Conservation (phyloP, 139 green algal genomes). For the Penium margaritaceum region DNA sequence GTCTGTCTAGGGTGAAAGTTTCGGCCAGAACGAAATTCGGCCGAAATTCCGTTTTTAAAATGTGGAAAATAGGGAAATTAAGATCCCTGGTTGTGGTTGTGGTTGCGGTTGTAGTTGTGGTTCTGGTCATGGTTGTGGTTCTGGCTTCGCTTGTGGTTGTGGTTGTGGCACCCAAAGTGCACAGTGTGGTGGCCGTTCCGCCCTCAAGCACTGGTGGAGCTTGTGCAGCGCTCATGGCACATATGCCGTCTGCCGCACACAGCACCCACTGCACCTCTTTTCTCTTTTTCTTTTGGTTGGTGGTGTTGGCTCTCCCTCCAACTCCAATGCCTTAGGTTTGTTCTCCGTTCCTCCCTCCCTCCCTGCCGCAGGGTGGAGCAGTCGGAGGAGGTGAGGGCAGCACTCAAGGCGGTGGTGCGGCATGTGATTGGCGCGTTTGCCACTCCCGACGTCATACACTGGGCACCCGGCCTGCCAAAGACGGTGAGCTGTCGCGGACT, state of each 20-base stretch:
- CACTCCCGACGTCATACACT: conserved; percentile 90
- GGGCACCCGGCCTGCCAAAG: conserved; percentile 78
- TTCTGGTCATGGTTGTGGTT: no score
- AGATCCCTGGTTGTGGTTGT: no score
- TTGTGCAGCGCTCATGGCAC: conserved; percentile 79
- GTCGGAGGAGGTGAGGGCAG: conserved; percentile 56
- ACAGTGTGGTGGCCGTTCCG: background rate
- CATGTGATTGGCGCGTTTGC: conserved; percentile 75
- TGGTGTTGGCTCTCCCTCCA: no score
- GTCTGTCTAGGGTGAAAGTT: no score
- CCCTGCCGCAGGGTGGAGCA: conserved; percentile 21
- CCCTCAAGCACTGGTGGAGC: conserved; percentile 74
- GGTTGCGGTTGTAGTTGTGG: no score
- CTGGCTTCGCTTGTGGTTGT: no score
- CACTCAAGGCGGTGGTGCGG: conserved; percentile 62
- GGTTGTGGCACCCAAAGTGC: no score
- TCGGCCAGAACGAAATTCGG: background rate
- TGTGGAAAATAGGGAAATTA: background rate
- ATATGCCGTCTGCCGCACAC: conserved; percentile 3
- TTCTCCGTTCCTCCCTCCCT: no score
- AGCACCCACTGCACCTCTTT: background rate
- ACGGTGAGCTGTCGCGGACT: conserved; percentile 47
- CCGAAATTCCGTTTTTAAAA: background rate
- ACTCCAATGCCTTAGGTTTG: no score
- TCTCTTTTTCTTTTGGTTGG: background rate